Evolutionary conservation across 2,329 filamentous ascomycete species (phyloP).

Genomic region (Rhinocladiella similis): DNA sequence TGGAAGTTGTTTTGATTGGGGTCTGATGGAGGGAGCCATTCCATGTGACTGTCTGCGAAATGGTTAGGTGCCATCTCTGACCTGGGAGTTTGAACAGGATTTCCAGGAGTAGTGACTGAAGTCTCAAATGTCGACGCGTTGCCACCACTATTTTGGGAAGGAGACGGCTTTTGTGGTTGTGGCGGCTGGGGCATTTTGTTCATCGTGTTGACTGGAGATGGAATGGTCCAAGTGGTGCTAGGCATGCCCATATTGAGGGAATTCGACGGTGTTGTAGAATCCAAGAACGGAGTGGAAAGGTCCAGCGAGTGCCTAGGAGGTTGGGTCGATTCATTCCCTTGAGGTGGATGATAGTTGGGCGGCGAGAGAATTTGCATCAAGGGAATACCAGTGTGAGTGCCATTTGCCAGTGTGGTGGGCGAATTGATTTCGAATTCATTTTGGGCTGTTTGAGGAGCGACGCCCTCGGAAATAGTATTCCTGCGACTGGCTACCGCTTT

Average conservation of each 20-base stretch:
- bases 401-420: constrained; percentile 26
- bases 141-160: constrained; percentile 22
- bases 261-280: constrained; percentile 14
- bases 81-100: constrained; percentile 19
- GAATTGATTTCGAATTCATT: constrained; percentile 29
- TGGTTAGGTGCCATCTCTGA: constrained; percentile 21
- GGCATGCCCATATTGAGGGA: constrained; percentile 17
- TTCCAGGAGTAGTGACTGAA: constrained; percentile 16
- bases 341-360: constrained; percentile 18
- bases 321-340: constrained; percentile 12
- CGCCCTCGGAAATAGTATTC: constrained; percentile 30
- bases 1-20: constrained; percentile 20
- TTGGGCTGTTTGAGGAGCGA: constrained; percentile 26
- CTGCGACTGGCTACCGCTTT: constrained; percentile 31
- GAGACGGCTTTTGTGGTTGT: constrained; percentile 12
- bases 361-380: constrained; percentile 27
- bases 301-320: constrained; percentile 17
- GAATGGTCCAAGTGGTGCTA: constrained; percentile 13
- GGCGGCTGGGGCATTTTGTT: constrained; percentile 14
- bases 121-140: constrained; percentile 20
- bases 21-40: constrained; percentile 22
- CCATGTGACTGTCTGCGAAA: constrained; percentile 15
- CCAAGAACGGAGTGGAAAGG: constrained; percentile 16
- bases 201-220: constrained; percentile 15
- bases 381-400: constrained; percentile 14